Conservation (phyloP, 2,329 filamentous ascomycete species). For the Cladosporium halotolerans region DNA sequence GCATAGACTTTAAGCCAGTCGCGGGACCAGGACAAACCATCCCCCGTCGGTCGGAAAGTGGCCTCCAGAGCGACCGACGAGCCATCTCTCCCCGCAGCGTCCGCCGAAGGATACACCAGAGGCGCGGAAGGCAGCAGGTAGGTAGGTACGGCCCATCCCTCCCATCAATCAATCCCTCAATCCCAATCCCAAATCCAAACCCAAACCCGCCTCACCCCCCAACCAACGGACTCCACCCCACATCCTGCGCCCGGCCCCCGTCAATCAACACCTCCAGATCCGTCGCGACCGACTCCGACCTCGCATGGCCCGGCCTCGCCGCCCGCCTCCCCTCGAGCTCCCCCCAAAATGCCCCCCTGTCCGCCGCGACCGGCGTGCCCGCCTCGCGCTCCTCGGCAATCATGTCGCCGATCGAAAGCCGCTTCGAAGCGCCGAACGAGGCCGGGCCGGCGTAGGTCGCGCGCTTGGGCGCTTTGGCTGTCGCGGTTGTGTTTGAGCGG, state of each 20-base stretch:
- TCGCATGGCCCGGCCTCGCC: background rate
- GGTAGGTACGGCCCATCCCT: no score
- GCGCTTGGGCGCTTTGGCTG: background rate
- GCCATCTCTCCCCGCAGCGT: no score
- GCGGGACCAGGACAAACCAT: no score
- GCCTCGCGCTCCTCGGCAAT: constrained; percentile 21
- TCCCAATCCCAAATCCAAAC: no score
- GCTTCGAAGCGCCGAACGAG: constrained; percentile 11
- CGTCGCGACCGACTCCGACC: background rate
- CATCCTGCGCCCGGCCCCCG: background rate
- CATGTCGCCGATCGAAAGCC: constrained; percentile 27
- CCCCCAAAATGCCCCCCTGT: constrained; percentile 18
- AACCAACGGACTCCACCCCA: constrained; percentile 7
- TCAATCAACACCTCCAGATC: background rate
- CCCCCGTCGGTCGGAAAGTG: no score
- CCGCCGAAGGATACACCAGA: no score
- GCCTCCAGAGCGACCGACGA: no score
- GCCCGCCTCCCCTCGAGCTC: background rate
- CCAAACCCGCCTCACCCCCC: background rate
- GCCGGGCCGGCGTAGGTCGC: background rate
- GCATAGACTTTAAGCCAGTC: no score
- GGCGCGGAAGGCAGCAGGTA: no score
- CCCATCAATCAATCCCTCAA: no score
- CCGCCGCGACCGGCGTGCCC: constrained; percentile 2
- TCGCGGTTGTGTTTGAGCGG: background rate